phyloP scores from a whole-genome alignment of 1,284 basidiomycete species.

The Xerocomus minutiporus region DNA sequence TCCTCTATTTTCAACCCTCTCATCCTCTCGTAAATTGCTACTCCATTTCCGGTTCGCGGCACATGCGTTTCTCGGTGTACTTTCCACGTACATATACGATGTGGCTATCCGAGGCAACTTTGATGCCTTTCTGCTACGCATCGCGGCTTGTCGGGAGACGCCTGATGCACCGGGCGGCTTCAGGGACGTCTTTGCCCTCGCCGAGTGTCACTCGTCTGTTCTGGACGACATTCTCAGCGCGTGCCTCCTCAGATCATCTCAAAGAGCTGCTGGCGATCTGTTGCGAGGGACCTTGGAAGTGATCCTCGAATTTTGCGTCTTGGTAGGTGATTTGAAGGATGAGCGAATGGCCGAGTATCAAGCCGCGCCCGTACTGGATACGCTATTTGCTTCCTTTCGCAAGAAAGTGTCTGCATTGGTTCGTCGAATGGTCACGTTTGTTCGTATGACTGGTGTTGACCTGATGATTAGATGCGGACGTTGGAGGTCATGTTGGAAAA shows the following conservation, averaged over 20 bases:
- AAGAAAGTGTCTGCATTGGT: conserved; percentile 57
- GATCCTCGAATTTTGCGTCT: conserved; percentile 66
- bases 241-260: conserved; percentile 71
- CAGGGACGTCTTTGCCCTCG: conserved; percentile 72
- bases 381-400: conserved; percentile 52
- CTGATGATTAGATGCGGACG: conserved; percentile 11
- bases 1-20: conserved; percentile 59
- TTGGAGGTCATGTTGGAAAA: conserved; percentile 37
- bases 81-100: conserved; percentile 72
- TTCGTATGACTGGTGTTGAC: neutral
- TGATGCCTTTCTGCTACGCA: conserved; percentile 55
- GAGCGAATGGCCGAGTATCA: conserved; percentile 55
- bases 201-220: conserved; percentile 62
- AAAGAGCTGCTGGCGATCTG: conserved; percentile 63
- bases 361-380: conserved; percentile 52
- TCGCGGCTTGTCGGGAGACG: conserved; percentile 33
- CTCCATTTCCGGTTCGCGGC: conserved; percentile 70
- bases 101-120: conserved; percentile 73
- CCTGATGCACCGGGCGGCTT: conserved; percentile 34
- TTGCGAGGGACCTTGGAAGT: conserved; percentile 63
- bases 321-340: conserved; percentile 59
- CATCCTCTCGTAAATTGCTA: conserved; percentile 48
- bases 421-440: conserved; percentile 29
- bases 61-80: conserved; percentile 60
- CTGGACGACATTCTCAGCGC: conserved; percentile 75